Conservation (phyloP, 306 rosid genomes). For the Rubus parviflorus region DNA sequence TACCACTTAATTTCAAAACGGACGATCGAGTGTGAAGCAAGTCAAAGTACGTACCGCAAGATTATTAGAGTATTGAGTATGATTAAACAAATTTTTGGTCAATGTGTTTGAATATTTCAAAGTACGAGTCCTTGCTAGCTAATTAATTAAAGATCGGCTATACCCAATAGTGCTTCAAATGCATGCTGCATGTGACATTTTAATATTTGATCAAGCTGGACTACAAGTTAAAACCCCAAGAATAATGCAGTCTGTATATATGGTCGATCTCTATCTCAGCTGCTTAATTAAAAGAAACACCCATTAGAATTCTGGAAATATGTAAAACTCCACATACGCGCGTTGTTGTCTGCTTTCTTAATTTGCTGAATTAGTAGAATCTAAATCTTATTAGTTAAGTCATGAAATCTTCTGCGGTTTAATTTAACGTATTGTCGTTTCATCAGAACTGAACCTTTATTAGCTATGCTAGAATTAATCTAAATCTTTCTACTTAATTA, state of each 20-base stretch:
- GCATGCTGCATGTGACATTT: neutral
- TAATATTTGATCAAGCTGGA: neutral
- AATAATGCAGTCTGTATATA: neutral
- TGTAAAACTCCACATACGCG: neutral
- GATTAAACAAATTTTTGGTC: neutral
- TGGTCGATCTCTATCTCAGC: too few species aligned
- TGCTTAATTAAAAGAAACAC: neutral
- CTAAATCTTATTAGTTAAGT: slow-evolving; percentile 20
- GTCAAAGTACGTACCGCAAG: neutral
- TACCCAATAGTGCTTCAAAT: neutral
- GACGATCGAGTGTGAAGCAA: neutral
- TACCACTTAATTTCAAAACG: neutral
- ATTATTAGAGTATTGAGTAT: too few species aligned
- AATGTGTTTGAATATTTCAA: neutral
- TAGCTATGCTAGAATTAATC: neutral
- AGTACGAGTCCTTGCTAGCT: neutral
- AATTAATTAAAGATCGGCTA: too few species aligned
- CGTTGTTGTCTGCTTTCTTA: slow-evolving; percentile 1
- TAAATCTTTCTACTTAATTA: slow-evolving; percentile 11
- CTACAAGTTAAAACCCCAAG: slow-evolving; percentile 5
- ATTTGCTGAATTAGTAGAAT: slow-evolving; percentile 6
- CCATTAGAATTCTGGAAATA: neutral
- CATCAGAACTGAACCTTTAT: neutral
- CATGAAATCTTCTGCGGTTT: neutral
- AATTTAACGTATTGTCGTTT: neutral